Base-by-base conservation (phyloP, 352 stramenopile genomes). In the Pythium utonaiense region DNA sequence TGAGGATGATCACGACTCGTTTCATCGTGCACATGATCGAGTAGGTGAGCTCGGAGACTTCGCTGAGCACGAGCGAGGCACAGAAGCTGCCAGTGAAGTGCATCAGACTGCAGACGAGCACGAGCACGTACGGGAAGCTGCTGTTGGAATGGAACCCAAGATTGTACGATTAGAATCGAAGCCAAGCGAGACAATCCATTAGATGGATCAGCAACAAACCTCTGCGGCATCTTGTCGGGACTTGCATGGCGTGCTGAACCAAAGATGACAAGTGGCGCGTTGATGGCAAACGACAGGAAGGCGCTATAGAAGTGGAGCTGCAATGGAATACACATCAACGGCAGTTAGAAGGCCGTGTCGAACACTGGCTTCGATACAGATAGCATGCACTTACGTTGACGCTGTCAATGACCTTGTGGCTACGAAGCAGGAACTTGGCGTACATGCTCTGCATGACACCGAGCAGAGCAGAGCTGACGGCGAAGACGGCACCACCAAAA, bases 1-100 rank as follows among this genome's bases (percentile, higher is more conserved):
- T 91, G 30, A 93, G 66, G 61, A 95, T 91, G 61, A 95, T 86
- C 56, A 95, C 86, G 52, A 93, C 80, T 13, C 86, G 86, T 74
- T 93, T 93, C 83, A 95, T 92, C 22, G 86, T 95, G 62, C 81
- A 86, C 86, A 95, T 95, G 71, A 95, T 95, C 51, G 86, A 95
- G 71, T 91, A 95, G 45, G 86, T 92, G 34, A 95, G 80, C 67
- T 95, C 86, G 17, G 86, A 88, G 38, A 95, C 86, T 59, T 95
- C 83, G 52, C 86, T 86, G 25, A 95, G 74, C 53, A 95, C 80
- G 65, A 88, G 83, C 25, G 80, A 89, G 41, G 83, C 83, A 62
- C 83, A 86, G 60, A 91, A 90, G 68, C 80, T 91, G 41, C 80
- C 82, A 4, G 88, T 67, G 59, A 93, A 93, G 60, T 91, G 78